Evolutionary conservation across 2,329 filamentous ascomycete genomes (phyloP), one percentile per base, ranked within the genome.

Genomic region (Rhynchosporium graminicola): DNA sequence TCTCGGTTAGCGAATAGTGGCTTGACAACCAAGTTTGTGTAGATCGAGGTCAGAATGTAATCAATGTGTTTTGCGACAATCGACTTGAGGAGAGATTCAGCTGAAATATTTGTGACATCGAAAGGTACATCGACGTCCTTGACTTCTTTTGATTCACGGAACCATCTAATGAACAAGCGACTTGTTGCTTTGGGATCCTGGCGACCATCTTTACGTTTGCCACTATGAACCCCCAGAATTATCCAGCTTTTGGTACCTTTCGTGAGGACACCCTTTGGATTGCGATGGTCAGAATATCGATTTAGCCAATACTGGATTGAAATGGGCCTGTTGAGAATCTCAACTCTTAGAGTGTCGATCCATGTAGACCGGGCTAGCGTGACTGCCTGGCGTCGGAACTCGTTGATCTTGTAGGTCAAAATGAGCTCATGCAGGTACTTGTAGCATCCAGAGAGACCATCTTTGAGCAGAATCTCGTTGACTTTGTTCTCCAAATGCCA

Each of bases 261-360:
- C 33, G 12, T 20, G 9, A 54, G n/a, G 10, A 54, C 10, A 81
- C 0, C 85, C 85, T 46, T 78, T 78, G 36, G 76, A 73, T 28
- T 75, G 51, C 48, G 40, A 42, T 52, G 52, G 48, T 48, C 57
- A 33, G 51, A 72, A 61, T 83, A 81, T 69, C 87, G 85, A 57
- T 84, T 83, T 15, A 84, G 81, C 95, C 95, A 99, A 76, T 99
- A 99, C 72, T 97, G 93, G 40, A 99, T 84, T 9, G 92, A 86
- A 62, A 99, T 79, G 33, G 89, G 89, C 64, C 95, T 85, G 73
- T 95, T 90, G 43, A 97, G 80, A 33, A 87, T 82, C 73, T 97
- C 91, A 15, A 96, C 83, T 70, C 85, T 86, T 51, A 98, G 75
- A 40, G 88, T 87, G 60, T 91, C 88, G 38, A 87, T 86, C 94